Percentiles rank a stretch among this genome's conserved stretches.
Evolutionary conservation across 805 yeast species (phyloP).

Genomic region (Candida vartiovaarae): DNA sequence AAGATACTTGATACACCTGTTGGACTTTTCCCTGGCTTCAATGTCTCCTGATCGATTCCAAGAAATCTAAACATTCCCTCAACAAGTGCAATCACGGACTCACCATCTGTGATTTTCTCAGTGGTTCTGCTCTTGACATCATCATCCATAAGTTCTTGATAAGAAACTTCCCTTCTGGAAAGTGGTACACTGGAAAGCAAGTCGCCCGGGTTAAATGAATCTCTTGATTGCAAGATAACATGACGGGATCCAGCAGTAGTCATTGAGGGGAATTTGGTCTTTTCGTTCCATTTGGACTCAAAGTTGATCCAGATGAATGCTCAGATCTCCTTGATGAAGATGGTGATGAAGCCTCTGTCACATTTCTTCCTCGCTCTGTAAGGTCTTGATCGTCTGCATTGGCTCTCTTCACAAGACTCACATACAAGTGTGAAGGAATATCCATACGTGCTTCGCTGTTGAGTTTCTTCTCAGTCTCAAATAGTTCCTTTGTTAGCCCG

Average conservation of each 20-base stretch:
- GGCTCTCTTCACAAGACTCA: conserved; percentile 44
- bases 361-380: conserved; percentile 12
- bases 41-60: conserved; percentile 47
- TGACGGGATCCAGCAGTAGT: conserved; percentile 32
- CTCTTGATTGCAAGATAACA: conserved; percentile 45
- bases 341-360: conserved; percentile 1
- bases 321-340: conserved; percentile 3
- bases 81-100: conserved; percentile 53
- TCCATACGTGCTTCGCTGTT: conserved; percentile 43
- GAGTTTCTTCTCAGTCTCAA: conserved; percentile 63
- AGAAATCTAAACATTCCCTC: conserved; percentile 64
- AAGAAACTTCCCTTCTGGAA: conserved; percentile 28
- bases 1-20: conserved; percentile 12
- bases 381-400: conserved; percentile 16
- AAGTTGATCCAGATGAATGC: conserved; percentile 3
- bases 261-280: conserved; percentile 8
- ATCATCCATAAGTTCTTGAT: background rate
- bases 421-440: conserved; percentile 59
- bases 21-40: conserved; percentile 18
- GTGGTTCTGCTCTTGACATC: conserved; percentile 6
- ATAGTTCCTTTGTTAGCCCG: conserved; percentile 76
- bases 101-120: conserved; percentile 62
- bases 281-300: conserved; percentile 11
- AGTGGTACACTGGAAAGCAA: conserved; percentile 75
- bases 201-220: conserved; percentile 75